A percentile compares a stretch with the other conserved stretches of the same genome.
Evolutionary conservation across 2,329 filamentous ascomycete species (phyloP).

Genomic region (Kalaharituber pfeilii): DNA sequence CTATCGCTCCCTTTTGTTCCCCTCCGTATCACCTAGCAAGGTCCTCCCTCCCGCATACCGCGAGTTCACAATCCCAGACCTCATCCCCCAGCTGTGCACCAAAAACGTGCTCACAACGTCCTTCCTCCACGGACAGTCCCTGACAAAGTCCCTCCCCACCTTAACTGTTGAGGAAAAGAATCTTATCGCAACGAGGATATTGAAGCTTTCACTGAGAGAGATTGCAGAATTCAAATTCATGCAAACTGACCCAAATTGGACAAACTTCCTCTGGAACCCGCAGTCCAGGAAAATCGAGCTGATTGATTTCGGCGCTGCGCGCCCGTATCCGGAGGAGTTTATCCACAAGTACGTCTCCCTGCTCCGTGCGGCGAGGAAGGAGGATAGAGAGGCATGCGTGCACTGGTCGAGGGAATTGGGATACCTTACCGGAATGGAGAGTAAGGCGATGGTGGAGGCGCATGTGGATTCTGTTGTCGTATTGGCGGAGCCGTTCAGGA

Average conservation of each 20-base stretch:
- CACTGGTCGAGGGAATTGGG: slow-evolving; percentile 59
- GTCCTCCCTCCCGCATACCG: background rate
- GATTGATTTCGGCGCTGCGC: slow-evolving; percentile 83
- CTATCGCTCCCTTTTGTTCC: slow-evolving; percentile 56
- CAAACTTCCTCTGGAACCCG: slow-evolving; percentile 86
- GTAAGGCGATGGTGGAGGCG: slow-evolving; percentile 68
- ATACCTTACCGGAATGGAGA: slow-evolving; percentile 84
- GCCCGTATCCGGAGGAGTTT: slow-evolving; percentile 68
- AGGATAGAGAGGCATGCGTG: slow-evolving; percentile 47
- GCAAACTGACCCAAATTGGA: slow-evolving; percentile 99
- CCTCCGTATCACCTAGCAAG: slow-evolving; percentile 42
- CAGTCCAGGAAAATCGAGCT: slow-evolving; percentile 58
- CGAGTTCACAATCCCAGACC: slow-evolving; percentile 61
- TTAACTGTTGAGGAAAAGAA: slow-evolving; percentile 73
- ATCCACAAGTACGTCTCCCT: slow-evolving; percentile 63
- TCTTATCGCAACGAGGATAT: slow-evolving; percentile 87
- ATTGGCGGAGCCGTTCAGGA: slow-evolving; percentile 76
- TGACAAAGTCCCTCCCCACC: slow-evolving; percentile 58
- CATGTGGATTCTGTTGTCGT: slow-evolving; percentile 79
- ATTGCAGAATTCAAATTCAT: slow-evolving; percentile 52
- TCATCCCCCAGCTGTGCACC: slow-evolving; percentile 64
- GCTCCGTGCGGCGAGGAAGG: slow-evolving; percentile 58
- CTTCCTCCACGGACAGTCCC: slow-evolving; percentile 68
- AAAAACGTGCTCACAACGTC: slow-evolving; percentile 84
- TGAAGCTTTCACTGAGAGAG: slow-evolving; percentile 15